phyloP scores from a whole-genome alignment of 345 rosid genomes.

The Brassica juncea region DNA sequence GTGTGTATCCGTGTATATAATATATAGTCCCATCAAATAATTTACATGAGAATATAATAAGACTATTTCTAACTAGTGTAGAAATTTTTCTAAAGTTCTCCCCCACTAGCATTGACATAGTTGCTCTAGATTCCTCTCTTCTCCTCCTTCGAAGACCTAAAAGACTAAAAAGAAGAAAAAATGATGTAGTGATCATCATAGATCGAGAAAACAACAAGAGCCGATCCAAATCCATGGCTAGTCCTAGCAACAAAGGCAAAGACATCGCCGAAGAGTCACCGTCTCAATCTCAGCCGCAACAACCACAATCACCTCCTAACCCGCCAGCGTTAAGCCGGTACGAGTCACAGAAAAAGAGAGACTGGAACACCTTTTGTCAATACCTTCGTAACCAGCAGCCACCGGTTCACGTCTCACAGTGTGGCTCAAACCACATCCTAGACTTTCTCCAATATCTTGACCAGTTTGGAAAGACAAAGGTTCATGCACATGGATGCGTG shows the following conservation, averaged over 20 bases:
- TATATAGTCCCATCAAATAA: slow-evolving; percentile 42
- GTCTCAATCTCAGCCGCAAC: slow-evolving; percentile 33
- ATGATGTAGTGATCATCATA: slow-evolving; percentile 15
- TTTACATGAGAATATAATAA: slow-evolving; percentile 38
- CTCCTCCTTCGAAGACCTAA: slow-evolving; percentile 8
- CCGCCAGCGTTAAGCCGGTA: slow-evolving; percentile 63
- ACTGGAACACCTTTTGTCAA: slow-evolving; percentile 94
- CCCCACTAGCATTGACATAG: slow-evolving; percentile 44
- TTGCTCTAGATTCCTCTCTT: slow-evolving; percentile 31
- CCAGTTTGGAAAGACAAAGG: slow-evolving; percentile 88
- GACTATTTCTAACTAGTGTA: slow-evolving; percentile 21
- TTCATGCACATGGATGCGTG: slow-evolving; percentile 77
- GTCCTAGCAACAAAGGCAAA: slow-evolving; percentile 61
- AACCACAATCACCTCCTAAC: slow-evolving; percentile 44
- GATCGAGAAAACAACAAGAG: slow-evolving; percentile 11
- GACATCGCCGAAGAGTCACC: slow-evolving; percentile 64
- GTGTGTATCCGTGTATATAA: slow-evolving; percentile 16
- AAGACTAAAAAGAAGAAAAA: background rate
- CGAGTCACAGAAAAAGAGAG: slow-evolving; percentile 81
- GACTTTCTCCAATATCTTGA: slow-evolving; percentile 82
- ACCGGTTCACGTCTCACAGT: slow-evolving; percentile 68
- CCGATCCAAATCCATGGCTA: slow-evolving; percentile 35
- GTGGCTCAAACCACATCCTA: slow-evolving; percentile 66
- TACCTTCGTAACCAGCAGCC: slow-evolving; percentile 84
- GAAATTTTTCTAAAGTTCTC: slow-evolving; percentile 26